Percentiles rank a stretch among this genome's conserved stretches.
phyloP scores from a whole-genome alignment of 441 rosid genomes.

The Euphorbia neoarborescens region DNA sequence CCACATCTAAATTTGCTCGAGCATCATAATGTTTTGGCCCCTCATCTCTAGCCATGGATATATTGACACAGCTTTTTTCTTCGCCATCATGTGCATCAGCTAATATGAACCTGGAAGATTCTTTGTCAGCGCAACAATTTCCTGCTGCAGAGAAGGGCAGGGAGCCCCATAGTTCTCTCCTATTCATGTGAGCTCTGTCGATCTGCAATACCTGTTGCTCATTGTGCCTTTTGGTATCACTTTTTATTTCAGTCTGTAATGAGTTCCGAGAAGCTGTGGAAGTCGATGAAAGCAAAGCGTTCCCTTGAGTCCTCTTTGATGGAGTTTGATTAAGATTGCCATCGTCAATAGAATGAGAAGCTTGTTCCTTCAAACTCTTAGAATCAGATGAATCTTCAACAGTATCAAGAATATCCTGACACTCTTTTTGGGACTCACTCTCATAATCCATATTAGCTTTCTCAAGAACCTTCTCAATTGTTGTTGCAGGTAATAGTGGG shows the following conservation, averaged over 20 bases:
- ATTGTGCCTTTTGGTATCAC: slow-evolving; percentile 29
- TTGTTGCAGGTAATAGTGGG: slow-evolving; percentile 64
- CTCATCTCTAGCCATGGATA: slow-evolving; percentile 25
- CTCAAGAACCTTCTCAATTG: slow-evolving; percentile 65
- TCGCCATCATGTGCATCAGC: slow-evolving; percentile 31
- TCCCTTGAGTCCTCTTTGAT: slow-evolving; percentile 35
- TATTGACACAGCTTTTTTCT: slow-evolving; percentile 21
- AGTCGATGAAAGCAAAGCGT: slow-evolving; percentile 32
- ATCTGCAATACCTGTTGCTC: slow-evolving; percentile 25
- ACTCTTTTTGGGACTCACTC: slow-evolving; percentile 82
- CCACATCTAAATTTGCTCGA: slow-evolving; percentile 25
- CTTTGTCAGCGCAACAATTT: slow-evolving; percentile 31
- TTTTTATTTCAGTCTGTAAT: slow-evolving; percentile 34
- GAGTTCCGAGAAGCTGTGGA: slow-evolving; percentile 35
- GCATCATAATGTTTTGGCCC: slow-evolving; percentile 26
- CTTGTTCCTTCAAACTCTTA: slow-evolving; percentile 39
- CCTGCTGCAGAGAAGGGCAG: slow-evolving; percentile 43
- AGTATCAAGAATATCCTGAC: slow-evolving; percentile 97
- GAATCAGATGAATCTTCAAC: slow-evolving; percentile 43
- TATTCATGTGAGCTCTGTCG: slow-evolving; percentile 23
- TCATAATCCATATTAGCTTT: slow-evolving; percentile 71
- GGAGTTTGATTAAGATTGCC: slow-evolving; percentile 28
- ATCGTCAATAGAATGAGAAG: slow-evolving; percentile 24
- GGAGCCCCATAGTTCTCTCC: slow-evolving; percentile 59
- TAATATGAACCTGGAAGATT: slow-evolving; percentile 22